phyloP scores from a whole-genome alignment of 148 eudicot genomes.

The Heliamphora exappendiculata region DNA sequence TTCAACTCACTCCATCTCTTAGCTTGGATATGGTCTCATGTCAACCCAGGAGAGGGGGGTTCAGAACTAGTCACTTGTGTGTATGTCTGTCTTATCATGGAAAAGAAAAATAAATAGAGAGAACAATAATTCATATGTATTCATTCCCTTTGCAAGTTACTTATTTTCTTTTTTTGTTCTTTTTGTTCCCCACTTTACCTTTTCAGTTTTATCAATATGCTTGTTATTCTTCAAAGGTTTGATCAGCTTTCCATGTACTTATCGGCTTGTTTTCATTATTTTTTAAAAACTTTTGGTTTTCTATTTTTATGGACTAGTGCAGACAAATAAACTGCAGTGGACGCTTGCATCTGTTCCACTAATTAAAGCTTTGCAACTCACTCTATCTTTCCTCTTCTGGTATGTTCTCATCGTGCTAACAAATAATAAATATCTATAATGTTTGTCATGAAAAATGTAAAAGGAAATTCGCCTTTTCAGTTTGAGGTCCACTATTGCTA shows the following conservation, averaged over 20 bases:
- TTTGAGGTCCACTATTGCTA: not conserved
- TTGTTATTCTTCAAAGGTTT: not conserved
- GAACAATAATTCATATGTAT: not conserved
- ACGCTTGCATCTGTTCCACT: constrained; percentile 74
- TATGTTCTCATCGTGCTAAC: constrained; percentile 22
- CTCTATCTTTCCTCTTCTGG: constrained; percentile 87
- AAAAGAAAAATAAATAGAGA: not conserved
- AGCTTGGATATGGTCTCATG: not conserved
- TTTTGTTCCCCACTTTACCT: not conserved
- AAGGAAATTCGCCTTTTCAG: not conserved
- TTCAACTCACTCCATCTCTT: not conserved
- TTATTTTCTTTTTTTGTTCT: not conserved
- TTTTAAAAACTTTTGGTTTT: constrained; percentile 6
- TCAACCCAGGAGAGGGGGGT: not conserved
- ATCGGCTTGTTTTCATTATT: not conserved
- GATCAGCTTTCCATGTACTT: not conserved
- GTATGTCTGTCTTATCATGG: not conserved
- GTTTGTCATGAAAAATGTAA: not conserved
- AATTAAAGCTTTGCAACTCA: constrained; percentile 73
- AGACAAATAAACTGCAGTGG: constrained; percentile 91
- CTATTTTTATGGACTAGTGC: constrained; percentile 32
- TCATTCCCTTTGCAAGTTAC: not conserved
- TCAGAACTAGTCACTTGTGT: not conserved
- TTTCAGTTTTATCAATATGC: not conserved
- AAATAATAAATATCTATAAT: not conserved